Base-by-base conservation (phyloP, 352 stramenopile genomes). In the Pythium chondricola region DNA sequence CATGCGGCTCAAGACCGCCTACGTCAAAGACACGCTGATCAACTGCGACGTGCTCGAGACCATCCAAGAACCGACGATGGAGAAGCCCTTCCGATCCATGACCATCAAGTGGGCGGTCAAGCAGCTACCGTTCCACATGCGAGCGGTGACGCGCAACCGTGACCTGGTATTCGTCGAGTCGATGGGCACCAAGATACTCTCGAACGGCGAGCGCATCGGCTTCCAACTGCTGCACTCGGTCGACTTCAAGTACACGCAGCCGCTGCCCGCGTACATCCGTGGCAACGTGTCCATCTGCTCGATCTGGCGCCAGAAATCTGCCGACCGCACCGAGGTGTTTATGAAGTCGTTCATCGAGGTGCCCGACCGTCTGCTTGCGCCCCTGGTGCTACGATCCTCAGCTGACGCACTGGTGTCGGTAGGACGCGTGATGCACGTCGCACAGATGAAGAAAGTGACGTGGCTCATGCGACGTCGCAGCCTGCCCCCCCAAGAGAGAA, bases 201-300 rank as follows among this genome's bases (percentile, higher is more conserved):
- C 58, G 1, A 71, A 64, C 1, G 77, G 74, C 24, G 72, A 89
- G 24, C 58, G 54, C 6, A 43, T 89, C 42, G 77, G 74, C 6
- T 87, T 64, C 55, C 67, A 85, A 25, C 48, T 89, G 10, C 52
- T 77, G 10, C 77, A 89, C 48, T 89, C 77, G 29, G 65, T 89
- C 8, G 63, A 85, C 37, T 88, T 88, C 44, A 58, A 66, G 45
- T 59, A 79, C 41, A 82, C 71, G 6, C 69, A 59, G 29, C 33
- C 52, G 17, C 61, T 82, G 22, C 49, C 40, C 6, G 63, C 62
- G 7, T 68, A 71, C 26, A 37, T 66, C n/a, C 73, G 76, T 14
- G 65, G 62, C 10, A 83, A 85, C 44, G 71, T 85, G 45, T 85
- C 71, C 21, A 68, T 61, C n/a, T 85, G 71, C 46, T 72, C 59